Base-by-base conservation (phyloP, 768 basidiomycete genomes). In the Mycena alexandri region DNA sequence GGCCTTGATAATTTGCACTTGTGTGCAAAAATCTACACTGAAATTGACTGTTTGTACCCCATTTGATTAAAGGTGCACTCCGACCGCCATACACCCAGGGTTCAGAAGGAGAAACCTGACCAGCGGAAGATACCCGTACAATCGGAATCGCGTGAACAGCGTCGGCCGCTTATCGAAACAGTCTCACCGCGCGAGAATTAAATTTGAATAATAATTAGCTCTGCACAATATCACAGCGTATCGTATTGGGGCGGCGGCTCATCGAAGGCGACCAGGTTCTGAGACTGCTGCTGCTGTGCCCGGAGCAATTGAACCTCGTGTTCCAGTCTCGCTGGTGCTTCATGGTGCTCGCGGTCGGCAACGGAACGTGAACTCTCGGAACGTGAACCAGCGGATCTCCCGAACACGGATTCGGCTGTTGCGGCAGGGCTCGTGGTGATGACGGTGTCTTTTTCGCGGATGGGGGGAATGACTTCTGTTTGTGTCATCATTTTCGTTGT, bases 181-280 rank as follows among this genome's bases (percentile, higher is more conserved):
- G 29, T 29, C 29, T 29, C 48, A 29, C 11, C 24, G 24, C 24
- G 48, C 11, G 48, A 29, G 48, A 50, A 50, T 17, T 50, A 22
- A 52, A 2, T 13, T 51, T 51, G 33, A 33, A n/a, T 34, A n/a
- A 52, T 52, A 34, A 33, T 34, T 52, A 34, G 51, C 51, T 33
- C 51, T n/a, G 51, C 17, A 19, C 51, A 52, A 34, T n/a, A 52
- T 52, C 51, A 52, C 33, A 52, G 19, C 5, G 33, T 52, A 34
- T 52, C 33, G 51, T 52, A 52, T 52, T n/a, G 29, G 9, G 51
- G 51, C 17, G 51, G 51, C 29, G 51, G 51, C 33, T 25, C 51
- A 11, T 34, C 33, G 51, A 34, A 52, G 17, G 33, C 13, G 24
- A 29, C 24, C 11, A 10, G 48, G 48, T 16, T n/a, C 51, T 52